Evolutionary conservation across 257 asterid species (phyloP), one percentile per base, ranked within the genome.

Genomic region (Voacanga thouarsii): DNA sequence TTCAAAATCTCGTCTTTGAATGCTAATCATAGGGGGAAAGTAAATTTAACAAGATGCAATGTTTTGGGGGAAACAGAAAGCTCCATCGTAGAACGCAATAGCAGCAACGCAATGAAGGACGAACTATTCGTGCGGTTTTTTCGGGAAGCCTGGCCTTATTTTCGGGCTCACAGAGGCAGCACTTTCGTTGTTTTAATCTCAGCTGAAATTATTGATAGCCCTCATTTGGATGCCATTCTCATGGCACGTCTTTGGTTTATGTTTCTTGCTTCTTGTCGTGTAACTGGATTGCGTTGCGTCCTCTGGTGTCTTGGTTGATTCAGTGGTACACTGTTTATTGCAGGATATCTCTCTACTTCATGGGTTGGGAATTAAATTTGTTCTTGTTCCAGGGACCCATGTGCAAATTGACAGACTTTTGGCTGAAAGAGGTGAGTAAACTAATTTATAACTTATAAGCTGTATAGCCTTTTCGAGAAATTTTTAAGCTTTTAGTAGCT

Each of bases 331-430:
- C 47, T 24, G 3, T 19, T 6, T 45, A 19, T 75, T 83, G 81
- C 80, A 96, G 99, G 99, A 96, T 82, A 92, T 96, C 49, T 92
- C 99, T 77, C 89, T 93, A 9, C 96, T 96, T 81, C 99, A 90
- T 85, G 97, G 96, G 44, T 83, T 93, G 74, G 99, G 99, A 80
- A 90, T 96, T 88, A 96, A 92, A 78, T 92, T 96, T 84, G 97
- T 96, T 84, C 93, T 96, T 69, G 98, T 96, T 71, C 97, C 97
- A 0, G 99, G 99, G 74, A 89, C 98, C 15, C 99, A 92, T 78
- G 98, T 90, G 44, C 98, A 90, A 86, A 93, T 96, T 60, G 97
- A 96, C 83, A 78, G 84, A 86, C 94, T 92, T 85, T 80, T 96
- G 72, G 83, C 84, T 78, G 95, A 90, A 83, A 89, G 91, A 78